Evolutionary conservation across 306 rosid genomes (phyloP).

Genomic region (Alnus rubra): DNA sequence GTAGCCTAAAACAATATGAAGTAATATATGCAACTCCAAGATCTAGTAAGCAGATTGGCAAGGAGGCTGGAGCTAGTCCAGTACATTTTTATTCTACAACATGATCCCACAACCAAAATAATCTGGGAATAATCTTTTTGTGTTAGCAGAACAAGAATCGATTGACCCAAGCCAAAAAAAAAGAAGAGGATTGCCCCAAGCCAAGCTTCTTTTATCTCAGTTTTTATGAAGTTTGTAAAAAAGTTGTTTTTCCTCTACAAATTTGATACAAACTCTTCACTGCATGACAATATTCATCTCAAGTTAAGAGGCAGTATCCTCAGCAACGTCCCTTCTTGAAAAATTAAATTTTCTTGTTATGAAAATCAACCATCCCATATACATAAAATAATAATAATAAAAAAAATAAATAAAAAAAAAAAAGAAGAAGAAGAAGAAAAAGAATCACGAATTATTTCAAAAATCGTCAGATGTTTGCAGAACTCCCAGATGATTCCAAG

Average conservation of each 20-base stretch:
- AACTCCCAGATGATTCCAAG: background rate
- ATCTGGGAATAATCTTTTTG: no score
- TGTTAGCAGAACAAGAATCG: no score
- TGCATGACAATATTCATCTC: conserved; percentile 13
- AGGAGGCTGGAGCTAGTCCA: no score
- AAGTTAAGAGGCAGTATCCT: conserved; percentile 22
- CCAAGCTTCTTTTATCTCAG: conserved; percentile 3
- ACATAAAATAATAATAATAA: no score
- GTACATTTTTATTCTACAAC: no score
- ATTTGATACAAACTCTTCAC: conserved; percentile 20
- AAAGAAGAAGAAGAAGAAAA: background rate
- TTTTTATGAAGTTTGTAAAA: background rate
- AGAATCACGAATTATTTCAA: conserved; percentile 8
- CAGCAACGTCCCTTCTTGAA: background rate
- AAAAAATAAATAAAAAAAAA: background rate
- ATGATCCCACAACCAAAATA: no score
- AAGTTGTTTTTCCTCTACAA: background rate
- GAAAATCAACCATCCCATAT: background rate
- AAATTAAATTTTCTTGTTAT: conserved; percentile 3
- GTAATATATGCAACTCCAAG: no score
- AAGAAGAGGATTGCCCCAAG: background rate
- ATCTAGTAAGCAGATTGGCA: no score
- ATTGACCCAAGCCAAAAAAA: no score
- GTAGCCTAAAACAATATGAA: no score
- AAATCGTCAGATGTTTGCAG: conserved; percentile 13